phyloP scores from a whole-genome alignment of 2,329 filamentous ascomycete species.

The Davidsoniella eucalypti region DNA sequence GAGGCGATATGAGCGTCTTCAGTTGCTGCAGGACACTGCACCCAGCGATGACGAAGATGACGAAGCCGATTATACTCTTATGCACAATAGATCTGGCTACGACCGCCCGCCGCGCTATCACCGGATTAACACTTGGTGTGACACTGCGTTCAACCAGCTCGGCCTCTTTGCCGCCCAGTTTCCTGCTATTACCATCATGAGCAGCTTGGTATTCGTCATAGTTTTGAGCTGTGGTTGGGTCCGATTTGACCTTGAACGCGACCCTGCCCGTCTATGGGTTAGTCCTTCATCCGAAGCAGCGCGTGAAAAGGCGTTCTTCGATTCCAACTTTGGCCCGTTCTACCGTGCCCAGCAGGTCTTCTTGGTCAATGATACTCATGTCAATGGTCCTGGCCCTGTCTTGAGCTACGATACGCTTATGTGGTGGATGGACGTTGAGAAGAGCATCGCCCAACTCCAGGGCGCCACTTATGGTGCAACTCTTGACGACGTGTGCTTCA shows the following conservation, averaged over 20 bases:
- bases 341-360: conserved; percentile 90
- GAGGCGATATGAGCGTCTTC: conserved; percentile 65
- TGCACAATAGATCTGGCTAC: conserved; percentile 58
- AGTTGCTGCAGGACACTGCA: conserved; percentile 67
- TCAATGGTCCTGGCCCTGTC: conserved; percentile 53
- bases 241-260: conserved; percentile 72
- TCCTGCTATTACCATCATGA: conserved; percentile 64
- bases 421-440: conserved; percentile 92
- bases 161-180: conserved; percentile 70
- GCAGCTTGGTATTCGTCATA: conserved; percentile 57
- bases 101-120: conserved; percentile 70
- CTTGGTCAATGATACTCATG: conserved; percentile 68
- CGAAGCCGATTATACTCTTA: conserved; percentile 38
- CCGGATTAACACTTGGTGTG: conserved; percentile 66
- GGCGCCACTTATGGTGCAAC: conserved; percentile 51
- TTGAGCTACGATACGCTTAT: conserved; percentile 72
- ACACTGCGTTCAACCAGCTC: conserved; percentile 62
- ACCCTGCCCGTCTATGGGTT: conserved; percentile 92
- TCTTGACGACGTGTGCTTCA: conserved; percentile 80
- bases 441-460: conserved; percentile 54
- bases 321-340: conserved; percentile 84
- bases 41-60: conserved; percentile 91
- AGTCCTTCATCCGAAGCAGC: conserved; percentile 82
- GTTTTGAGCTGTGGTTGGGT: conserved; percentile 79
- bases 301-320: conserved; percentile 86